Evolutionary conservation across 306 rosid species (phyloP).

Genomic region (Rosa chinensis): DNA sequence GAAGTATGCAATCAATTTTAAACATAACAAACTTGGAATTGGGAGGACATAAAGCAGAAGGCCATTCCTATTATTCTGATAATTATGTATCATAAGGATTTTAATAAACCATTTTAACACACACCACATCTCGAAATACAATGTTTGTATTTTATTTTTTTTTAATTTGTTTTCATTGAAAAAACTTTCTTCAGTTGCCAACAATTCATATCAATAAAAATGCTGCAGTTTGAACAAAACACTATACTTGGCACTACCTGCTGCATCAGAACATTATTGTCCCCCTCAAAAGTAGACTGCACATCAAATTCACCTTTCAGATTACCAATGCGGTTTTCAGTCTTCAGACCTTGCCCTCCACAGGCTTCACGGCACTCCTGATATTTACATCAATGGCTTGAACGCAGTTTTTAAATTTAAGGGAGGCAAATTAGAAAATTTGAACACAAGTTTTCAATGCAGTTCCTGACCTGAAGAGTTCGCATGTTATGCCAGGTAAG

Average conservation of each 20-base stretch:
- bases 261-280: conserved; percentile 96
- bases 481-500: conserved; percentile 90
- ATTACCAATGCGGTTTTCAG: conserved; percentile 83
- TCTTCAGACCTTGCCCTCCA: conserved; percentile 90
- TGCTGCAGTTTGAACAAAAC: not conserved
- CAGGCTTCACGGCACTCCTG: conserved; percentile 99
- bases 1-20: not conserved
- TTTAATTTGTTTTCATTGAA: too few relatives aligned
- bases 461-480: conserved; percentile 69
- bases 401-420: not conserved
- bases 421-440: conserved; percentile 11
- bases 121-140: not conserved
- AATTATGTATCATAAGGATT: not conserved
- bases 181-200: not conserved
- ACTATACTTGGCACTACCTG: conserved; percentile 53
- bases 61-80: not conserved
- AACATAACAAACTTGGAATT: not conserved
- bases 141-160: not conserved
- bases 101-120: not conserved
- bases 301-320: conserved; percentile 80
- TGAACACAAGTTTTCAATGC: conserved; percentile 4
- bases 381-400: conserved; percentile 20
- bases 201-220: not conserved
- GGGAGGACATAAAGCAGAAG: not conserved
- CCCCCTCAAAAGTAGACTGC: conserved; percentile 98